phyloP scores from a whole-genome alignment of 768 basidiomycete genomes.

The Auriculariales sp. region DNA sequence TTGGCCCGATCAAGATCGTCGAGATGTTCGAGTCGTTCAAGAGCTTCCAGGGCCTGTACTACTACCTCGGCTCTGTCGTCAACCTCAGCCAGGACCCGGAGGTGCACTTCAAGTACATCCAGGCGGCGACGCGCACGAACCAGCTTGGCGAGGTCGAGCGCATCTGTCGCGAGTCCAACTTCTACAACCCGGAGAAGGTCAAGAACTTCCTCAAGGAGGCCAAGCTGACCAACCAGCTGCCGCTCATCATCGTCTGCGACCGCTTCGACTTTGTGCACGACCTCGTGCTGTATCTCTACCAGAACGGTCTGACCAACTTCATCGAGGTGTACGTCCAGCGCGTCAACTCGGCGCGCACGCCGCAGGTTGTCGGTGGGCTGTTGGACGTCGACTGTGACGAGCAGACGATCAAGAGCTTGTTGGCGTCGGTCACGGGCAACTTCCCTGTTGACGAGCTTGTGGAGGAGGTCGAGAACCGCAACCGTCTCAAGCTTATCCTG shows the following conservation, averaged over 20 bases:
- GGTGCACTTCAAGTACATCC: constrained; percentile 99
- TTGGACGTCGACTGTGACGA: constrained; percentile 98
- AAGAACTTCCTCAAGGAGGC: constrained; percentile 99
- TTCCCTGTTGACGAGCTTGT: constrained; percentile 98
- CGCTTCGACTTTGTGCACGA: constrained; percentile 99
- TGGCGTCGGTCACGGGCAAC: constrained; percentile 87
- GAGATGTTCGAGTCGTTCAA: constrained; percentile 98
- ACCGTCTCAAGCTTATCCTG: constrained; percentile 88
- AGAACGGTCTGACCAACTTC: constrained; percentile 90
- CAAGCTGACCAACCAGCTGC: constrained; percentile 89
- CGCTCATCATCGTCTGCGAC: constrained; percentile 98
- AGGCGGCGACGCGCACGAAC: constrained; percentile 93
- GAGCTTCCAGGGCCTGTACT: constrained; percentile 95
- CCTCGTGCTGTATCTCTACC: constrained; percentile 94
- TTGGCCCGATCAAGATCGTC: constrained; percentile 93
- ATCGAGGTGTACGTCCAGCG: constrained; percentile 99
- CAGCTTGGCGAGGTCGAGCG: constrained; percentile 99
- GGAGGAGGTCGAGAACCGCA: constrained; percentile 90
- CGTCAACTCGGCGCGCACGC: constrained; percentile 93
- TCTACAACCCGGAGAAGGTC: constrained; percentile 98
- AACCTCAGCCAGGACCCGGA: constrained; percentile 93
- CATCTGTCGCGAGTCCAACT: constrained; percentile 93
- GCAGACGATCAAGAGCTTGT: constrained; percentile 82
- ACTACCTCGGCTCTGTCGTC: constrained; percentile 95
- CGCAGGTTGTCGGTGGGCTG: constrained; percentile 91